Base-by-base conservation (phyloP, 2,329 filamentous ascomycete genomes). In the Hypoxylon rubiginosum region DNA sequence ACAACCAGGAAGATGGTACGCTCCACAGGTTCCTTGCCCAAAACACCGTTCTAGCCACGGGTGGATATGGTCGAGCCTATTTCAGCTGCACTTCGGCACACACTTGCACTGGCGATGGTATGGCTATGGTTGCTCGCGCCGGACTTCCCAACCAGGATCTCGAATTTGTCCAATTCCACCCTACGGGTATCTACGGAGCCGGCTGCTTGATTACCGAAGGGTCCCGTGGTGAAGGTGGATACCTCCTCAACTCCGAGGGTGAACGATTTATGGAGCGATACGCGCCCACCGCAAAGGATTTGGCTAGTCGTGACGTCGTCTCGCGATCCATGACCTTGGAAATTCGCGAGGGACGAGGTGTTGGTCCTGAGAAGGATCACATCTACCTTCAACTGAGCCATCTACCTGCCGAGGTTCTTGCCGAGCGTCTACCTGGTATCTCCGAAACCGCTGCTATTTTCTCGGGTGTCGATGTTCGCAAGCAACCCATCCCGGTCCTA, bases 181-280 rank as follows among this genome's bases (percentile, higher is more conserved):
- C 95, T 61, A 97, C 95, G 72, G 95, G 95, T 89, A 98, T 99
- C 83, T 99, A 99, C 82, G 96, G 96, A 77, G 96, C 95, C 76
- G 95, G 95, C 72, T 97, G 95, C 83, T 85, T 99, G 87, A 99
- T 99, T 79, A 98, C 96, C 11, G 95, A 99, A 84, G 95, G 95
- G 75, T 93, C 95, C 74, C 93, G 96, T 87, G 96, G 96, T 85
- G 96, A 98, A 87, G 95, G 95, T 87, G 95, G 95, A 77, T 98
- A 97, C 81, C 89, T 99, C 55, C 88, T 98, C 73, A 99, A 99
- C 89, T 94, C 92, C 5, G 92, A 98, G 86, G 95, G 95, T 84
- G 96, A 98, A 85, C 92, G 95, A 77, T 99, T 99, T 85, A 99
- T 99, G 95, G 95, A 98, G 85, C 91, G 95, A 78, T 99, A 99